Evolutionary conservation across 805 yeast species (phyloP), one percentile per base, ranked within the genome.

Genomic region (Nakazawaea holstii): DNA sequence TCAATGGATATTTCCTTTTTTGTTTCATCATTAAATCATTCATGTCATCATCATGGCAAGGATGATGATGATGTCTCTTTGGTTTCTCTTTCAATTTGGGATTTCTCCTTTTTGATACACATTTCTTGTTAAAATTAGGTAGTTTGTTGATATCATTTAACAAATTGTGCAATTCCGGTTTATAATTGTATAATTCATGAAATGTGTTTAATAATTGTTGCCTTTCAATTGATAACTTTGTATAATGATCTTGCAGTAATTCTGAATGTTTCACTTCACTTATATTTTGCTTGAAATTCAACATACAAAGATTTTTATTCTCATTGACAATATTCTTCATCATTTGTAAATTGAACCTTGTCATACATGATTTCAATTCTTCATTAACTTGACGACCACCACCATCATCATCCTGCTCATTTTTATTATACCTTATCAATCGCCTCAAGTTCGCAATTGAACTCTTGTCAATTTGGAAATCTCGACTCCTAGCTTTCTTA

Each of bases 121-220:
- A 8, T 17, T 24, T 15, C 36, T 43, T 43, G 24, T 37, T 43
- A 29, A 43, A 36, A 37, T 36, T 43, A 8, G 46, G 46, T 17
- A 45, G n/a, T 20, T 45, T 45, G 28, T 31, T 32, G 6, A 45
- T 32, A 5, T 45, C 48, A 10, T n/a, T 20, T 6, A 45, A 17
- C 40, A 45, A 32, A 7, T 45, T 35, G 20, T 39, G 17, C 13
- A 11, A n/a, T 26, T 39, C 39, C 6, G 39, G 39, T 26, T 43
- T 28, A 28, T 43, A 43, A 11, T 43, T 14, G 29, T 43, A 43
- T 17, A 43, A 43, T n/a, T 43, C 28, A 14, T 35, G 11, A 24
- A 35, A 43, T 9, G 35, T 35, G 3, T 10, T n/a, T 6, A 27
- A 27, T 17, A 43, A 43, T 35, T 43, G 10, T 28, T 36, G 40